These are phyloP conservation scores for Quercus phellos DNA, from an alignment of 331 rosid species.

Conservation along the genomic window DNA sequence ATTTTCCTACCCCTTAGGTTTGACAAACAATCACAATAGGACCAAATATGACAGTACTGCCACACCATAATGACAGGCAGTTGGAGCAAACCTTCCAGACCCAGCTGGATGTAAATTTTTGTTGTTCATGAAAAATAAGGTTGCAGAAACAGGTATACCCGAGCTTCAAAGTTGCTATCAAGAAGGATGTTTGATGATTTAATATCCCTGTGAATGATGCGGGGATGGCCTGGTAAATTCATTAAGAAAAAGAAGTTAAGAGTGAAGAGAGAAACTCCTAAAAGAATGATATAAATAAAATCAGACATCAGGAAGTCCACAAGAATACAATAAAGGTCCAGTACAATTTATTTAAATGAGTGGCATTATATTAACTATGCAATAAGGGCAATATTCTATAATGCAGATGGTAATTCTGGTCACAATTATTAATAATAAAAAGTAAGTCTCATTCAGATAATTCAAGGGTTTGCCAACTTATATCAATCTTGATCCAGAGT, in stretches of 20 bases:
- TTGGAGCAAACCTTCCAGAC: background rate
- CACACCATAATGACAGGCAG: slow-evolving; percentile 8
- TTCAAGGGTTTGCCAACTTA: background rate
- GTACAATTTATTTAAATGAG: background rate
- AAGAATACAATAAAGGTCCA: background rate
- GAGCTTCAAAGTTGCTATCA: slow-evolving; percentile 83
- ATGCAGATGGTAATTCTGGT: background rate
- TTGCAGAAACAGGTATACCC: slow-evolving; percentile 39
- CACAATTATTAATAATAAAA: slow-evolving; percentile 3
- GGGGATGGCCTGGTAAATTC: slow-evolving; percentile 85
- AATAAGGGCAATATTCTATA: background rate
- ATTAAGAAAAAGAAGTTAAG: slow-evolving; percentile 16
- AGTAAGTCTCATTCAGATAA: background rate
- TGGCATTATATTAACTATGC: background rate
- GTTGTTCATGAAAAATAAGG: slow-evolving; percentile 6
- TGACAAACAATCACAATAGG: too few species aligned
- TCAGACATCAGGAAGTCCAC: background rate
- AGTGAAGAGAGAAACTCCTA: background rate
- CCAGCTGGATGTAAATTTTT: background rate
- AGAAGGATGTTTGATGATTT: slow-evolving; percentile 97
- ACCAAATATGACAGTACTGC: background rate
- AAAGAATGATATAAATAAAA: background rate
- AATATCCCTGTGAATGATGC: slow-evolving; percentile 96
- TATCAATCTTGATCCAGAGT: background rate
- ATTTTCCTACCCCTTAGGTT: too few species aligned